A percentile compares a stretch with the other conserved stretches of the same genome.
Evolutionary conservation across 306 rosid genomes (phyloP).

Genomic region (Quercus mongolica): DNA sequence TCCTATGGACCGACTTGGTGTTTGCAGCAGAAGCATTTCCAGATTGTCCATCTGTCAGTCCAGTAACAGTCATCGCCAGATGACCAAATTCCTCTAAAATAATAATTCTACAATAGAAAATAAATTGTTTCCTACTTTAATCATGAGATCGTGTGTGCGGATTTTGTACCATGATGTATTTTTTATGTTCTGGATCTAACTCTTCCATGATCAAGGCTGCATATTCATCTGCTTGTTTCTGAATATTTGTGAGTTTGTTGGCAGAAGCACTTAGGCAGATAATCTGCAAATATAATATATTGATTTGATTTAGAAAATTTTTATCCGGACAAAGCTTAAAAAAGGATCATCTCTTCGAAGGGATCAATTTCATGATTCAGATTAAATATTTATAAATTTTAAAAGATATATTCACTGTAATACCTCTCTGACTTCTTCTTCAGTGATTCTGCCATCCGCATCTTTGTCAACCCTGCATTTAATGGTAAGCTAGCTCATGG

Average conservation of each 20-base stretch:
- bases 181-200: slow-evolving; percentile 55
- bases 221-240: slow-evolving; percentile 63
- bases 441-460: slow-evolving; percentile 69
- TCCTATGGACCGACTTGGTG: slow-evolving; percentile 36
- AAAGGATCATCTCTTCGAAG: too few relatives aligned
- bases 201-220: slow-evolving; percentile 81
- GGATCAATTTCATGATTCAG: too few relatives aligned
- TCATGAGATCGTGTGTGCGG: background rate
- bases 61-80: slow-evolving; percentile 9
- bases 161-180: slow-evolving; percentile 56
- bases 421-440: slow-evolving; percentile 64
- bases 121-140: background rate
- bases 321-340: background rate
- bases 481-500: slow-evolving; percentile 3
- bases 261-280: slow-evolving; percentile 63
- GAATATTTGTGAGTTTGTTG: slow-evolving; percentile 59
- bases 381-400: too few relatives aligned
- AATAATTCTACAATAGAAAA: slow-evolving; percentile 3
- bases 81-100: slow-evolving; percentile 15
- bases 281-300: slow-evolving; percentile 39
- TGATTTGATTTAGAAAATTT: slow-evolving; percentile 4
- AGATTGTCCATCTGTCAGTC: slow-evolving; percentile 43
- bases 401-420: background rate
- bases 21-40: slow-evolving; percentile 53
- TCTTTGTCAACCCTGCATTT: slow-evolving; percentile 69